Evolutionary conservation across 2,329 filamentous ascomycete species (phyloP).

Genomic region (Aspergillus sp.): DNA sequence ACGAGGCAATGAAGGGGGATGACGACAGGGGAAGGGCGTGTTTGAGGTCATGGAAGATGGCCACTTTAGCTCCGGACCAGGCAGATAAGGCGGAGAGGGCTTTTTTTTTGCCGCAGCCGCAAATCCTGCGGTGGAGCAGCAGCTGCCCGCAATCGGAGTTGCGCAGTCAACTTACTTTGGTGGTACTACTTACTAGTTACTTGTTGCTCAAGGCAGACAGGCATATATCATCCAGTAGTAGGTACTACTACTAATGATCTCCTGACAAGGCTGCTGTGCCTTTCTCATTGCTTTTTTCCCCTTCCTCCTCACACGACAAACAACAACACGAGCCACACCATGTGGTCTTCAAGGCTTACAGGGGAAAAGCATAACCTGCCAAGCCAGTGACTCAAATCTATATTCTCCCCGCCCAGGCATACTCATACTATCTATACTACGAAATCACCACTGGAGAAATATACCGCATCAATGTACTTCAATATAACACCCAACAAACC

Average conservation of each 20-base stretch:
- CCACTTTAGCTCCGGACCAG: conserved; percentile 11
- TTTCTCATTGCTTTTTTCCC: neutral
- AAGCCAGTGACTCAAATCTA: neutral
- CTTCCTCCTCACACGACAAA: neutral
- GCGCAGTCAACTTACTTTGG: too few relatives aligned
- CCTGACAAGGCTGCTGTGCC: neutral
- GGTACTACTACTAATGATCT: too few relatives aligned
- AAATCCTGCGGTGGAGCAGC: neutral
- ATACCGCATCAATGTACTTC: too few relatives aligned
- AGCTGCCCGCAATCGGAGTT: too few relatives aligned
- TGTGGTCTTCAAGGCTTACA: neutral
- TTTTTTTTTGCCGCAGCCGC: conserved; percentile 11
- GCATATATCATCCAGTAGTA: too few relatives aligned
- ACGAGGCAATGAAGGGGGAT: neutral
- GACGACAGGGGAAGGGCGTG: conserved; percentile 3
- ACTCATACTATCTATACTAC: neutral
- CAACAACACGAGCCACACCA: neutral
- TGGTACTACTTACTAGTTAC: too few relatives aligned
- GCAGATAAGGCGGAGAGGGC: conserved; percentile 19
- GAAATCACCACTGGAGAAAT: too few relatives aligned
- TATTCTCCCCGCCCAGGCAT: neutral
- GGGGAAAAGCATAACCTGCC: neutral
- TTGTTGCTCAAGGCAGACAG: neutral
- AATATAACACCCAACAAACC: neutral
- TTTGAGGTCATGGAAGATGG: conserved; percentile 22